These are phyloP conservation scores for Bipolaris sorokiniana DNA, from an alignment of 2,329 filamentous ascomycete species.

Conservation along the genomic window DNA sequence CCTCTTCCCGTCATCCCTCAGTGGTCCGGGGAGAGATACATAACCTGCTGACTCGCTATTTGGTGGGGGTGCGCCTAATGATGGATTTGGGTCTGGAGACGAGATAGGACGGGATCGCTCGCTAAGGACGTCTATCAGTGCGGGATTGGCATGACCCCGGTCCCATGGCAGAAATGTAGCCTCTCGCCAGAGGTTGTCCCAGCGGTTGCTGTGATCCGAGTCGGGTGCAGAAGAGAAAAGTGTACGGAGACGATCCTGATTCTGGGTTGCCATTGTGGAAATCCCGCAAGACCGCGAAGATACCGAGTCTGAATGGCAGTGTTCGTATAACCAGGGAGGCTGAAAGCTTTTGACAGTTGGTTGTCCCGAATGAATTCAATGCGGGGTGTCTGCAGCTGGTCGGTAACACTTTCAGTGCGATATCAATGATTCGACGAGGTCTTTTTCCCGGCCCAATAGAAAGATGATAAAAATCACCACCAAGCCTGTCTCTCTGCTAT, in stretches of 20 bases:
- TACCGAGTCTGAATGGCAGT: neutral
- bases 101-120: slow-evolving; percentile 16
- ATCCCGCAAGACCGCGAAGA: neutral
- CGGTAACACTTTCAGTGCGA: neutral
- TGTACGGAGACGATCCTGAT: slow-evolving; percentile 47
- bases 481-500: neutral
- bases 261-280: slow-evolving; percentile 30
- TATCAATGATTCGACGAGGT: neutral
- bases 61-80: slow-evolving; percentile 24
- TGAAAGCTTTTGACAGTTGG: no score
- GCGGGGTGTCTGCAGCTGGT: neutral
- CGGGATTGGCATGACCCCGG: slow-evolving; percentile 63
- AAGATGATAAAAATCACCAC: neutral
- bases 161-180: slow-evolving; percentile 63
- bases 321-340: neutral
- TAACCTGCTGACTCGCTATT: slow-evolving; percentile 10
- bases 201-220: slow-evolving; percentile 43
- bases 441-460: neutral
- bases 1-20: slow-evolving; percentile 36
- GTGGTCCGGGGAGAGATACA: slow-evolving; percentile 19
- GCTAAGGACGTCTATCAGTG: slow-evolving; percentile 61
- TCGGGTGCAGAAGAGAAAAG: slow-evolving; percentile 54
- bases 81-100: slow-evolving; percentile 24
- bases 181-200: slow-evolving; percentile 17
- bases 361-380: neutral